These are phyloP conservation scores for Alternaria rosae DNA, from an alignment of 2,329 filamentous ascomycete species.

Conservation along the genomic window DNA sequence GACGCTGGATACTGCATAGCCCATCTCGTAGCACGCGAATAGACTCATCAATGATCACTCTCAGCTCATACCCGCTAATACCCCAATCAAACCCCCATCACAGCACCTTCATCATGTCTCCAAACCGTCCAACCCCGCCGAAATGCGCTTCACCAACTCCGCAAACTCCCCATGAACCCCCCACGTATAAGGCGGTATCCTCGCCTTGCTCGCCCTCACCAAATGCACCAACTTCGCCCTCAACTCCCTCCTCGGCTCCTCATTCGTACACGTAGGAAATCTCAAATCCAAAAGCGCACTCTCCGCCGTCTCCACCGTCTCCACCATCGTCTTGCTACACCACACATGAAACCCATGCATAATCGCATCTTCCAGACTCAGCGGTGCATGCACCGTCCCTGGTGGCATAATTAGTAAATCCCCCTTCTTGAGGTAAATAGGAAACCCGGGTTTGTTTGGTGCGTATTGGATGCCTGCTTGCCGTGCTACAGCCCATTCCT, in stretches of 20 bases:
- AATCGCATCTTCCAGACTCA: not conserved
- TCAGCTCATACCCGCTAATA: not conserved
- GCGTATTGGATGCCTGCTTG: not conserved
- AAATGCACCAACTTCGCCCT: not conserved
- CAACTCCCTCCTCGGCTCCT: not conserved
- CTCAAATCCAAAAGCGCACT: not conserved
- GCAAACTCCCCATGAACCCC: not conserved
- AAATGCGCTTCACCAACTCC: not conserved
- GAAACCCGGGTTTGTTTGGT: not conserved
- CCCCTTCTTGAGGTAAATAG: not conserved
- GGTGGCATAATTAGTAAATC: not conserved
- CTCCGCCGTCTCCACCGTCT: not conserved
- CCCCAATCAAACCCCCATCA: not conserved
- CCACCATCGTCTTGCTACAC: not conserved
- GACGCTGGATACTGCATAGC: not conserved
- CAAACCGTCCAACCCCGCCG: not conserved
- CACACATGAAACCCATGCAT: not conserved
- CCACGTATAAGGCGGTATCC: not conserved
- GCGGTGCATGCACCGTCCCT: not conserved
- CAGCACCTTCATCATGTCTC: not conserved
- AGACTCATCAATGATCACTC: not conserved
- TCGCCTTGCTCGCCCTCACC: not conserved
- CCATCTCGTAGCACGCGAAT: not conserved
- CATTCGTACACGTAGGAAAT: not conserved
- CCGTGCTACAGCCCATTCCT: not conserved